Evolutionary conservation across 1,139 yeast species (phyloP).

Genomic region (Pichia sp.): DNA sequence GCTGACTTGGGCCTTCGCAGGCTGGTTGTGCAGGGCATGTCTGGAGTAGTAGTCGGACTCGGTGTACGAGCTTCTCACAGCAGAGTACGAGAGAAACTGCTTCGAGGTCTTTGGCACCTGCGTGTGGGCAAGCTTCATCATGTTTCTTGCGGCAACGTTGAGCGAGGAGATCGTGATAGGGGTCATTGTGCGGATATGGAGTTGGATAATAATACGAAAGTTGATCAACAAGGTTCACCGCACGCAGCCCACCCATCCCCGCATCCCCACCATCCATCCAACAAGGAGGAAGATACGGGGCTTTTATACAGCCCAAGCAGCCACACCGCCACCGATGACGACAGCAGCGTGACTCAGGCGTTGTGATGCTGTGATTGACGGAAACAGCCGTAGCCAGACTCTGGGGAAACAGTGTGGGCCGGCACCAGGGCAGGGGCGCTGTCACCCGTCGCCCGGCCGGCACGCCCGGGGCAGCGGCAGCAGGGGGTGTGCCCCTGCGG

Average conservation of each 20-base stretch:
- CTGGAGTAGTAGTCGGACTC: conserved; percentile 25
- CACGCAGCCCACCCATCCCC: too few relatives aligned
- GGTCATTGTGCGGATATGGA: conserved; percentile 16
- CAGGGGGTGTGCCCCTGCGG: not conserved
- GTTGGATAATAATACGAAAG: not conserved
- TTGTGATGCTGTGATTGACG: not conserved
- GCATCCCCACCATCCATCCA: not conserved
- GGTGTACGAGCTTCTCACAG: conserved; percentile 21
- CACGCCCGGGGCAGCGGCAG: too few relatives aligned
- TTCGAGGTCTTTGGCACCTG: conserved; percentile 10
- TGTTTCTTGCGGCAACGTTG: conserved; percentile 29
- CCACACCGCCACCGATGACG: not conserved
- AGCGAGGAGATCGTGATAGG: conserved; percentile 25
- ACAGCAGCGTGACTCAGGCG: not conserved
- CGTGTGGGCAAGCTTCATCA: conserved; percentile 19
- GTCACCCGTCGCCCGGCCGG: not conserved
- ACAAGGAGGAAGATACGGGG: not conserved
- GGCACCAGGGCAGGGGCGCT: not conserved
- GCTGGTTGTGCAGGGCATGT: conserved; percentile 18
- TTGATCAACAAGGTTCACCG: not conserved
- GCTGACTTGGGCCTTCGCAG: conserved; percentile 21
- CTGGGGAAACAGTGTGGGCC: conserved; percentile 7
- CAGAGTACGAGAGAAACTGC: conserved; percentile 26
- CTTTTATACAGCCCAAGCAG: conserved; percentile 1
- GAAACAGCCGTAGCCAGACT: not conserved